Evolutionary conservation across 768 basidiomycete species (phyloP).

Genomic region (Boletus barrowsii): DNA sequence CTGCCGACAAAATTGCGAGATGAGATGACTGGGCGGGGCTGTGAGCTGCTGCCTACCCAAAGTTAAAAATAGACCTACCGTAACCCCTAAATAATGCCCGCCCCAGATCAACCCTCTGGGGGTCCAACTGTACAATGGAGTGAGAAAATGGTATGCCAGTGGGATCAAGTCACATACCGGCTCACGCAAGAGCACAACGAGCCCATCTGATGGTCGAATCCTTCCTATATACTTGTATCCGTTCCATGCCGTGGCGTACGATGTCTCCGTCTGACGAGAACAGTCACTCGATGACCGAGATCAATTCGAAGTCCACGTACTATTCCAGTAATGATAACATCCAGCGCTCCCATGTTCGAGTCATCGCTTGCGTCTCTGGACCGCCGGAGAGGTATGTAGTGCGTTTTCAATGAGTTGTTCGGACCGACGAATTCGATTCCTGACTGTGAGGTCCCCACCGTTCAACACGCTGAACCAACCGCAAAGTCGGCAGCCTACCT

Average conservation of each 20-base stretch:
- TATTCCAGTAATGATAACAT: slow-evolving; percentile 53
- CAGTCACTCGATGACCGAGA: neutral
- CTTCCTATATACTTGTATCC: slow-evolving; percentile 54
- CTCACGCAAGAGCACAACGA: slow-evolving; percentile 51
- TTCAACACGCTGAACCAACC: neutral
- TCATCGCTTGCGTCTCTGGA: slow-evolving; percentile 12
- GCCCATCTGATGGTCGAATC: slow-evolving; percentile 56
- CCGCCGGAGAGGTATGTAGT: slow-evolving; percentile 36
- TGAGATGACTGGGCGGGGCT: slow-evolving; percentile 38
- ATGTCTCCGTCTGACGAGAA: slow-evolving; percentile 42
- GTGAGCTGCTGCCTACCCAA: slow-evolving; percentile 7
- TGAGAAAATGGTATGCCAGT: slow-evolving; percentile 1
- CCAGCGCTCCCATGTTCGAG: slow-evolving; percentile 28
- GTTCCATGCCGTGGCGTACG: slow-evolving; percentile 54
- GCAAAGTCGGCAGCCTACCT: slow-evolving; percentile 15
- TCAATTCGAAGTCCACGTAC: slow-evolving; percentile 30
- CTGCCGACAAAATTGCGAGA: slow-evolving; percentile 53
- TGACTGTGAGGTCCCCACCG: slow-evolving; percentile 9
- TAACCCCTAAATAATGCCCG: slow-evolving; percentile 47
- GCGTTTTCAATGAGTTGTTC: slow-evolving; percentile 34
- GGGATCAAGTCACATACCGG: slow-evolving; percentile 37
- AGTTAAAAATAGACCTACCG: slow-evolving; percentile 27
- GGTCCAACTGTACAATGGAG: slow-evolving; percentile 17
- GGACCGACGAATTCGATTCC: slow-evolving; percentile 33
- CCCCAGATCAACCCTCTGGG: slow-evolving; percentile 30